Percentiles rank a stretch among this genome's conserved stretches.
phyloP scores from a whole-genome alignment of 768 basidiomycete genomes.

The Polyporus arcularius region DNA sequence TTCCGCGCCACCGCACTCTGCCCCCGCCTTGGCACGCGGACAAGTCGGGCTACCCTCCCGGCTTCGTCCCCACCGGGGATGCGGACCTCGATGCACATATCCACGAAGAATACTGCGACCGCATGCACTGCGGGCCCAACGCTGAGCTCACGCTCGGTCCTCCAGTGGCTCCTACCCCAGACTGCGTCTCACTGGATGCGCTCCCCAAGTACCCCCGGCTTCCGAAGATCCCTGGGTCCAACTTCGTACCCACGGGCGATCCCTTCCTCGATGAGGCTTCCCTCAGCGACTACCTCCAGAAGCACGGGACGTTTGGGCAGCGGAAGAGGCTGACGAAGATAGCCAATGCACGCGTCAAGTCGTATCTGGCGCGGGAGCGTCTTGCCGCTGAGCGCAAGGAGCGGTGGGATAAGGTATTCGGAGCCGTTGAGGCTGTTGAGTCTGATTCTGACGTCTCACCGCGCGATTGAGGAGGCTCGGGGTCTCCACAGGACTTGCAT shows the following conservation, averaged over 20 bases:
- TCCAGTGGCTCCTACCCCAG: background rate
- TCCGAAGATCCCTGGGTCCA: background rate
- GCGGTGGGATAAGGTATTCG: too few relatives aligned
- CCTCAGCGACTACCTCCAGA: background rate
- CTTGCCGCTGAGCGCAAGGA: too few relatives aligned
- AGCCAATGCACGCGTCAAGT: background rate
- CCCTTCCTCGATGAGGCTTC: background rate
- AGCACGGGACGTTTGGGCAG: background rate
- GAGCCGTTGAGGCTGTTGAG: too few relatives aligned
- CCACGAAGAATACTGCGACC: too few relatives aligned
- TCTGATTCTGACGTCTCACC: too few relatives aligned
- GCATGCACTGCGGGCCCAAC: background rate
- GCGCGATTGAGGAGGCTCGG: too few relatives aligned
- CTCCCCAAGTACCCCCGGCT: background rate
- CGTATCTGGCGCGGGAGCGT: too few relatives aligned
- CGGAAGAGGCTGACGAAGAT: background rate
- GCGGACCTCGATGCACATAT: background rate
- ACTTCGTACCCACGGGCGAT: conserved; percentile 5
- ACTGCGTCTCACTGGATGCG: too few relatives aligned
- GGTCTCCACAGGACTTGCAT: too few relatives aligned
- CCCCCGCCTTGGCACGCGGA: background rate
- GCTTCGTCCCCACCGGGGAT: conserved; percentile 2
- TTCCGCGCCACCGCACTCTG: background rate
- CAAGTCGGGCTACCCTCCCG: background rate
- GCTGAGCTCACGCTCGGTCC: too few relatives aligned